Conservation (phyloP, 108 stramenopile genomes). For the Chaetoceros muelleri region DNA sequence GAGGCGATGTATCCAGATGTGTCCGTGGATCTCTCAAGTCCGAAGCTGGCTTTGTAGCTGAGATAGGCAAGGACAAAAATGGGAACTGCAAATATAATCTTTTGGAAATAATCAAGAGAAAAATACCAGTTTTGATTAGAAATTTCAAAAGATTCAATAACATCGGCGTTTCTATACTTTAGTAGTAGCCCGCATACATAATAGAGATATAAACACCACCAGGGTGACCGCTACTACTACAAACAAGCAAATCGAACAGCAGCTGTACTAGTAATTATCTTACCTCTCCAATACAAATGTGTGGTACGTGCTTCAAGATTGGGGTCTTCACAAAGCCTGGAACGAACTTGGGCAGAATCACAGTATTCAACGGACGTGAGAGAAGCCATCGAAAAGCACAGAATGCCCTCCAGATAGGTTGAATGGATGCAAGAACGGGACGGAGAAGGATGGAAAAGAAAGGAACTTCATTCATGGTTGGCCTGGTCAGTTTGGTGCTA, state of each 20-base stretch:
- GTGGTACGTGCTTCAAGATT: neutral
- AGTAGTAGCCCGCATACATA: neutral
- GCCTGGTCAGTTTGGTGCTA: too few species aligned
- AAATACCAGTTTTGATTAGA: too few species aligned
- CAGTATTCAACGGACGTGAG: neutral
- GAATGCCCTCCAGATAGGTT: neutral
- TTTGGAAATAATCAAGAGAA: too few species aligned
- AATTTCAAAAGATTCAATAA: too few species aligned
- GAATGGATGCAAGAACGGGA: too few species aligned
- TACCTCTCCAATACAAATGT: neutral
- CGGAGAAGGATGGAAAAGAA: too few species aligned
- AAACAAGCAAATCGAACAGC: neutral
- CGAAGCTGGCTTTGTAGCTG: neutral
- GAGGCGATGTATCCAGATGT: neutral
- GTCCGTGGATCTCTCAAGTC: neutral
- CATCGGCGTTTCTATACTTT: neutral
- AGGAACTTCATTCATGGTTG: too few species aligned
- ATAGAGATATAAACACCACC: neutral
- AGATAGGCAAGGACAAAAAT: neutral
- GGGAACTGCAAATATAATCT: neutral
- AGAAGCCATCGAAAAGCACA: neutral
- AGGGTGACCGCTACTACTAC: neutral
- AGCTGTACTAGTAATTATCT: neutral
- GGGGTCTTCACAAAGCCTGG: neutral
- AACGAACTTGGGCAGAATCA: neutral